A percentile compares a stretch with the other conserved stretches of the same genome.
These are phyloP conservation scores for Pelargonium citronellum DNA, from an alignment of 441 rosid species.

Conservation along the genomic window DNA sequence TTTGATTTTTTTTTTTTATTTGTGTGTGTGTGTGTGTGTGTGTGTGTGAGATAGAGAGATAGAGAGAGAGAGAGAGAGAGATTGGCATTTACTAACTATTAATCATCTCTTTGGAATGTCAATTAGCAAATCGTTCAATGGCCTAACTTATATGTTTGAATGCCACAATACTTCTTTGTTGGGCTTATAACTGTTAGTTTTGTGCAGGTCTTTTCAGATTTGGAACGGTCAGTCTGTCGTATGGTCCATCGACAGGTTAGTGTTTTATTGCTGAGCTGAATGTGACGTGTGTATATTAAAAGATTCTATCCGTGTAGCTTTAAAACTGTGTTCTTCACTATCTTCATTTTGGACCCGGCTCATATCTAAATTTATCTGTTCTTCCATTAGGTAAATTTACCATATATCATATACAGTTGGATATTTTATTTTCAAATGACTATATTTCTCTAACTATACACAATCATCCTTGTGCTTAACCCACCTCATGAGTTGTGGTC, in stretches of 20 bases:
- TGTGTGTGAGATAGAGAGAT: background rate
- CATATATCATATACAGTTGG: too few relatives aligned
- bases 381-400: too few relatives aligned
- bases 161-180: constrained; percentile 12
- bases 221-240: constrained; percentile 92
- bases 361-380: too few relatives aligned
- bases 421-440: too few relatives aligned
- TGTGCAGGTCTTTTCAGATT: constrained; percentile 84
- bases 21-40: background rate
- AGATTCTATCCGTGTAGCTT: background rate
- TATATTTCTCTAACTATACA: too few relatives aligned
- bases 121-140: background rate
- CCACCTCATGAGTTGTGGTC: too few relatives aligned
- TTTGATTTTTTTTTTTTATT: background rate
- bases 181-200: constrained; percentile 7
- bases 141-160: background rate
- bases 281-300: constrained; percentile 10
- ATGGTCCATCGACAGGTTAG: constrained; percentile 94
- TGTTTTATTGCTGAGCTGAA: constrained; percentile 19
- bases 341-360: too few relatives aligned
- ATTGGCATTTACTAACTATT: background rate
- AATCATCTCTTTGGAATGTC: background rate
- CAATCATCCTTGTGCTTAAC: too few relatives aligned
- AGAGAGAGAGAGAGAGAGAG: background rate
- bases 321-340: background rate